Percentiles rank a stretch among this genome's conserved stretches.
These are phyloP conservation scores for Hortiboletus campestris DNA, from an alignment of 768 basidiomycete genomes.

Conservation along the genomic window DNA sequence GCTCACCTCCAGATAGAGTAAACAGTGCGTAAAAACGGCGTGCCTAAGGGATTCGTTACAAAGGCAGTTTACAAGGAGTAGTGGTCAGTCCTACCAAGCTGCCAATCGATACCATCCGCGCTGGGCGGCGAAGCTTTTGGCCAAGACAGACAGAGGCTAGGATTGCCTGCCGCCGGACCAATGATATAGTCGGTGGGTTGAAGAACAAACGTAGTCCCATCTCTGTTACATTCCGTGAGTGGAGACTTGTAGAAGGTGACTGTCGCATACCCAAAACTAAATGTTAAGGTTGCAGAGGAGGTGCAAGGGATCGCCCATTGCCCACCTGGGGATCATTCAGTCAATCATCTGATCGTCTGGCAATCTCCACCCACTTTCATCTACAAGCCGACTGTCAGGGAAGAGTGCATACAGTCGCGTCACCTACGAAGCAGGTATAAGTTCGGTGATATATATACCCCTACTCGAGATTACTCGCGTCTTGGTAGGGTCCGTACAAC, in stretches of 20 bases:
- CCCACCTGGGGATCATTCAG: constrained; percentile 40
- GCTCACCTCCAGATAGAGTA: constrained; percentile 75
- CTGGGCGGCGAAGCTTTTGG: constrained; percentile 64
- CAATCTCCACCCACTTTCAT: constrained; percentile 40
- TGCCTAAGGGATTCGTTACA: constrained; percentile 37
- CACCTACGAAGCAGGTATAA: constrained; percentile 45
- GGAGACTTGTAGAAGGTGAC: not conserved
- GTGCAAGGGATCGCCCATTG: constrained; percentile 79
- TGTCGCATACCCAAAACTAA: constrained; percentile 64
- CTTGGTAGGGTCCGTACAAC: constrained; percentile 75
- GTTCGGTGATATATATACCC: not conserved
- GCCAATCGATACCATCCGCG: constrained; percentile 80
- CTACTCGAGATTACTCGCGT: constrained; percentile 44
- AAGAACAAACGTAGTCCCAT: constrained; percentile 48
- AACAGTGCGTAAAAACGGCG: constrained; percentile 69
- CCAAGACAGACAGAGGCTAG: constrained; percentile 72
- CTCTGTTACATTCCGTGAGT: constrained; percentile 14
- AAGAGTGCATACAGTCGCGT: constrained; percentile 60
- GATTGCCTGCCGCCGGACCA: constrained; percentile 62
- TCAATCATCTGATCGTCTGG: not conserved
- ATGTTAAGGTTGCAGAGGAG: constrained; percentile 53
- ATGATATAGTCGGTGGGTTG: constrained; percentile 78
- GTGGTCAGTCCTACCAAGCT: constrained; percentile 51
- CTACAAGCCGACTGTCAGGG: constrained; percentile 65
- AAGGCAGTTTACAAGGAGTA: not conserved